These are phyloP conservation scores for Funneliformis caledonium DNA, from an alignment of 371 early-diverging fungal species.

Conservation along the genomic window DNA sequence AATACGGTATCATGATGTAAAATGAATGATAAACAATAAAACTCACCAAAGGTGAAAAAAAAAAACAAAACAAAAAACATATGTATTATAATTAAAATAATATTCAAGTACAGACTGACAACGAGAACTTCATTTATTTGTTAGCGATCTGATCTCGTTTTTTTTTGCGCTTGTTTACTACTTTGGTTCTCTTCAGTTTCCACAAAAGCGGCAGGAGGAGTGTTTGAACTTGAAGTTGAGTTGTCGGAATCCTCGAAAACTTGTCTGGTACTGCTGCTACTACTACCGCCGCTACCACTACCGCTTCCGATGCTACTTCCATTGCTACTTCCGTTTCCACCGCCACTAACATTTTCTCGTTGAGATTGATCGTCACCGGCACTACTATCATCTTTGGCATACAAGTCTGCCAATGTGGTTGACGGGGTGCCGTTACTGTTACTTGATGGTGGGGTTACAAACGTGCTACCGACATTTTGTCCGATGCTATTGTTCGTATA, in stretches of 20 bases:
- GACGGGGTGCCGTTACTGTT: neutral
- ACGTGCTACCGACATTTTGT: neutral
- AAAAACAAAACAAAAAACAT: too few species aligned
- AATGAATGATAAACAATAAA: too few species aligned
- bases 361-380: neutral
- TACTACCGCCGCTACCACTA: neutral
- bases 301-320: neutral
- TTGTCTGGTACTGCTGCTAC: neutral
- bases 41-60: too few species aligned
- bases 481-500: neutral
- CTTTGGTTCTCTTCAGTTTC: conserved; percentile 4
- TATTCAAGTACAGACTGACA: too few species aligned
- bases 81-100: too few species aligned
- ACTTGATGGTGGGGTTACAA: neutral
- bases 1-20: too few species aligned
- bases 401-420: neutral
- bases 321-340: neutral
- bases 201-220: neutral
- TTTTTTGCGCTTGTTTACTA: neutral
- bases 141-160: neutral
- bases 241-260: conserved; percentile 12
- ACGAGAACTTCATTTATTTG: too few species aligned
- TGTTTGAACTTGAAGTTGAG: neutral
- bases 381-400: neutral
- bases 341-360: neutral